These are phyloP conservation scores for Biscogniauxia mediterranea DNA, from an alignment of 2,329 filamentous ascomycete species.

Conservation along the genomic window DNA sequence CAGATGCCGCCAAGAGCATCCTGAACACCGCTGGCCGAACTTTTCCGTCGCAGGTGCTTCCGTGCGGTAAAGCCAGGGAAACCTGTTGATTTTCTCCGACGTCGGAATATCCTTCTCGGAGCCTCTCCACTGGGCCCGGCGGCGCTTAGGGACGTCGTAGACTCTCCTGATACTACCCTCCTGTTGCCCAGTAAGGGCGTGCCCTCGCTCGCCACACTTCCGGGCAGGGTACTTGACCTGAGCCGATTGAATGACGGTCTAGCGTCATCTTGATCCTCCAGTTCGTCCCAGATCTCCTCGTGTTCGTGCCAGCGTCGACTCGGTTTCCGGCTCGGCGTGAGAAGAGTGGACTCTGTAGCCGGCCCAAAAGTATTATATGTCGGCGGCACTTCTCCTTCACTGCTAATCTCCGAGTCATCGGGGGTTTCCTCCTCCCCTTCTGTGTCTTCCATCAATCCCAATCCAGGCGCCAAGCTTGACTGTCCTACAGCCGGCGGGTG, in stretches of 20 bases:
- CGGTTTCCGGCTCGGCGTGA: constrained; percentile 45
- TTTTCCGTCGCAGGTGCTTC: constrained; percentile 38
- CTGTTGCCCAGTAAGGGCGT: constrained; percentile 37
- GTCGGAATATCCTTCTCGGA: constrained; percentile 36
- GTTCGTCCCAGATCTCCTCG: constrained; percentile 82
- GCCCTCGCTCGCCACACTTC: constrained; percentile 35
- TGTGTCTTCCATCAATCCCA: constrained; percentile 75
- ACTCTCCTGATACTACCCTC: constrained; percentile 27
- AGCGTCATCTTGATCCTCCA: constrained; percentile 67
- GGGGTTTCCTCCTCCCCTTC: constrained; percentile 59
- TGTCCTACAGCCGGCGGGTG: constrained; percentile 58
- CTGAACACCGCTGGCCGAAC: constrained; percentile 41
- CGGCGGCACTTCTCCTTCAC: constrained; percentile 35
- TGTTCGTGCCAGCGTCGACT: constrained; percentile 62
- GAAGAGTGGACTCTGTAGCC: constrained; percentile 36
- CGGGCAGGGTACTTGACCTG: constrained; percentile 50
- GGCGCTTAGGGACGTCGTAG: constrained; percentile 26
- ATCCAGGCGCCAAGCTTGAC: constrained; percentile 75
- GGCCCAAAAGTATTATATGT: constrained; percentile 50
- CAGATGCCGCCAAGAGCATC: constrained; percentile 52
- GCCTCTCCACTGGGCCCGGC: constrained; percentile 19
- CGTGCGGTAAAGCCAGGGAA: constrained; percentile 61
- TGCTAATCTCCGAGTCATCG: constrained; percentile 46
- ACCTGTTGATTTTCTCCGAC: constrained; percentile 57
- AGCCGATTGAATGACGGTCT: constrained; percentile 40